Conservation (phyloP, 2,329 filamentous ascomycete genomes). For the Gliomastix tumulicola region DNA sequence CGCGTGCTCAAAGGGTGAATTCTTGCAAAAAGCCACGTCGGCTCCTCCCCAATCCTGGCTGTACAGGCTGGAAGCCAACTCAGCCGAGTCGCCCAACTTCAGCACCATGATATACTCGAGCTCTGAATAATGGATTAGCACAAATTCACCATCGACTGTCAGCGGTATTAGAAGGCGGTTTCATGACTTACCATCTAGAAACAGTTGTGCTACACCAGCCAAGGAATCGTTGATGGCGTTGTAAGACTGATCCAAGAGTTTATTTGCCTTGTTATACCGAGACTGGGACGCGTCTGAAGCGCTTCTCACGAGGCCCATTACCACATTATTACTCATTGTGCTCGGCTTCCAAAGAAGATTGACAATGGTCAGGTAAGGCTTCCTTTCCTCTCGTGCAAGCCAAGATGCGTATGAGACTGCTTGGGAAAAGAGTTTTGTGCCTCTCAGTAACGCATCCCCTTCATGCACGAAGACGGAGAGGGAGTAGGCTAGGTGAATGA, state of each 20-base stretch:
- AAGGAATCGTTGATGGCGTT: slow-evolving; percentile 25
- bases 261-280: slow-evolving; percentile 33
- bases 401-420: slow-evolving; percentile 34
- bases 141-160: too few relatives aligned
- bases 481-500: slow-evolving; percentile 44
- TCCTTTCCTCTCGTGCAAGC: slow-evolving; percentile 26
- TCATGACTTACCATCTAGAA: slow-evolving; percentile 45
- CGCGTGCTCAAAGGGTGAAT: slow-evolving; percentile 25
- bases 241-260: slow-evolving; percentile 12
- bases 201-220: slow-evolving; percentile 32
- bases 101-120: slow-evolving; percentile 36
- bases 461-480: slow-evolving; percentile 39
- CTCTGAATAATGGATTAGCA: too few relatives aligned
- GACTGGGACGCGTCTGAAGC: slow-evolving; percentile 8
- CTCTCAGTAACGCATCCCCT: slow-evolving; percentile 25
- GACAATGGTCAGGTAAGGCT: slow-evolving; percentile 35
- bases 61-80: slow-evolving; percentile 32
- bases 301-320: slow-evolving; percentile 16
- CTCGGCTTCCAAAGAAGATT: slow-evolving; percentile 41
- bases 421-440: slow-evolving; percentile 36
- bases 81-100: slow-evolving; percentile 15
- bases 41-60: slow-evolving; percentile 29
- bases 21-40: slow-evolving; percentile 12
- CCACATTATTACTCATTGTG: slow-evolving; percentile 17
- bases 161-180: too few relatives aligned